Conservation (phyloP, 176 grass and related monocot genomes). For the Carex scoparia region DNA sequence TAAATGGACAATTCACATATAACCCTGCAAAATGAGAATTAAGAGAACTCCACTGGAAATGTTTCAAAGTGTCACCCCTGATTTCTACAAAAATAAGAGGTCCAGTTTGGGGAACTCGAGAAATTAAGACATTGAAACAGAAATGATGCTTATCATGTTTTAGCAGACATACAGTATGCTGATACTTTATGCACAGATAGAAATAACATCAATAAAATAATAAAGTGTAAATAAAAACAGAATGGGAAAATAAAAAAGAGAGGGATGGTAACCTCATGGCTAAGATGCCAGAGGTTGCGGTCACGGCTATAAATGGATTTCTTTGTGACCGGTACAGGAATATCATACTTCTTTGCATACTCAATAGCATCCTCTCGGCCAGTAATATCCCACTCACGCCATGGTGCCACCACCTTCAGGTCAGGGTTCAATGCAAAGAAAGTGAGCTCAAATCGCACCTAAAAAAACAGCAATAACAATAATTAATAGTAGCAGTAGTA, state of each 20-base stretch:
- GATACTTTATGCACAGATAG: neutral
- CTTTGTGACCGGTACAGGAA: slow-evolving; percentile 82
- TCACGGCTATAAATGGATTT: slow-evolving; percentile 98
- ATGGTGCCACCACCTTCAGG: slow-evolving; percentile 93
- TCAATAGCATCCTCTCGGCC: slow-evolving; percentile 97
- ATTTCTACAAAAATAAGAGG: neutral
- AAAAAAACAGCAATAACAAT: slow-evolving; percentile 24
- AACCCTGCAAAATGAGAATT: neutral
- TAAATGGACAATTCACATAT: neutral
- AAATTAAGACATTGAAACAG: neutral
- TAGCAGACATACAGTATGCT: neutral
- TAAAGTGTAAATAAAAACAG: neutral
- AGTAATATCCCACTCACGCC: slow-evolving; percentile 98
- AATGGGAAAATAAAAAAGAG: neutral
- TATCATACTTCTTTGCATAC: slow-evolving; percentile 80
- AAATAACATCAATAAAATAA: neutral
- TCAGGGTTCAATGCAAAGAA: slow-evolving; percentile 93
- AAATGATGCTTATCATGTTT: neutral
- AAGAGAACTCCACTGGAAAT: neutral
- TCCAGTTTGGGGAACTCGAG: neutral
- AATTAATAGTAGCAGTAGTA: neutral
- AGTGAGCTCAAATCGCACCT: slow-evolving; percentile 98
- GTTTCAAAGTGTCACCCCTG: neutral
- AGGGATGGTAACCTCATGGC: slow-evolving; percentile 70
- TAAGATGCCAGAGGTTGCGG: slow-evolving; percentile 97